A percentile compares a stretch with the other conserved stretches of the same genome.
phyloP scores from a whole-genome alignment of 2,329 filamentous ascomycete species.

The Alternaria brassicae region DNA sequence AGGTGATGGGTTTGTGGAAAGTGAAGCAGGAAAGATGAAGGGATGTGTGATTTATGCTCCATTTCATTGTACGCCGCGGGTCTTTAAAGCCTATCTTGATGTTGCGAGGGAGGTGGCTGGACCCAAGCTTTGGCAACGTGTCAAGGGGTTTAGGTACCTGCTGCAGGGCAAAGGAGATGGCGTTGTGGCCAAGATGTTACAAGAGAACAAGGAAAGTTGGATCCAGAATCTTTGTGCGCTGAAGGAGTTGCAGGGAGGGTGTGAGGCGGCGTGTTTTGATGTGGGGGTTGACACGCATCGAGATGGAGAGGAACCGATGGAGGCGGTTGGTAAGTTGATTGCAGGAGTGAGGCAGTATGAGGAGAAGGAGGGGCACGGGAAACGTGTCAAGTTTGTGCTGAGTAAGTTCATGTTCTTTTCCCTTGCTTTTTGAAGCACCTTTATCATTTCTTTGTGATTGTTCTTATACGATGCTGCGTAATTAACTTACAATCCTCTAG shows the following conservation, averaged over 20 bases:
- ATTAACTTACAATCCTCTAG: slow-evolving; percentile 52
- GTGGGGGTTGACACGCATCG: slow-evolving; percentile 81
- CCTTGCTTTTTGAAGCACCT: not conserved
- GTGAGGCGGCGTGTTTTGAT: slow-evolving; percentile 74
- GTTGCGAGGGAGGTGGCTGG: slow-evolving; percentile 68
- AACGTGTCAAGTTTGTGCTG: slow-evolving; percentile 66
- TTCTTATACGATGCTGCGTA: not conserved
- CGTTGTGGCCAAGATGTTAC: slow-evolving; percentile 58
- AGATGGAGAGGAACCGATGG: slow-evolving; percentile 70
- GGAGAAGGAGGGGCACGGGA: slow-evolving; percentile 62
- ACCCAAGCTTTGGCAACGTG: slow-evolving; percentile 65
- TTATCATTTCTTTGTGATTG: not conserved
- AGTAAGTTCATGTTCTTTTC: slow-evolving; percentile 60
- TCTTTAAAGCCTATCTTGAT: slow-evolving; percentile 70
- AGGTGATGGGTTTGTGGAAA: slow-evolving; percentile 61
- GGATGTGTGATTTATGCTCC: slow-evolving; percentile 89
- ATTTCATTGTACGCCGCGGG: slow-evolving; percentile 67
- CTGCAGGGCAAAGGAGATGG: slow-evolving; percentile 64
- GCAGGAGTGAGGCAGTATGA: slow-evolving; percentile 51
- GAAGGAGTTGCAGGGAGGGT: slow-evolving; percentile 61
- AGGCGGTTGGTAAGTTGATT: slow-evolving; percentile 48
- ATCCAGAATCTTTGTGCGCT: not conserved
- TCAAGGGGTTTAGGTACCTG: slow-evolving; percentile 83
- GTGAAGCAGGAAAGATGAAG: slow-evolving; percentile 60
- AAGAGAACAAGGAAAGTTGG: slow-evolving; percentile 44